Conservation (phyloP, 805 yeast genomes). For the Metschnikowia kunwiensis region DNA sequence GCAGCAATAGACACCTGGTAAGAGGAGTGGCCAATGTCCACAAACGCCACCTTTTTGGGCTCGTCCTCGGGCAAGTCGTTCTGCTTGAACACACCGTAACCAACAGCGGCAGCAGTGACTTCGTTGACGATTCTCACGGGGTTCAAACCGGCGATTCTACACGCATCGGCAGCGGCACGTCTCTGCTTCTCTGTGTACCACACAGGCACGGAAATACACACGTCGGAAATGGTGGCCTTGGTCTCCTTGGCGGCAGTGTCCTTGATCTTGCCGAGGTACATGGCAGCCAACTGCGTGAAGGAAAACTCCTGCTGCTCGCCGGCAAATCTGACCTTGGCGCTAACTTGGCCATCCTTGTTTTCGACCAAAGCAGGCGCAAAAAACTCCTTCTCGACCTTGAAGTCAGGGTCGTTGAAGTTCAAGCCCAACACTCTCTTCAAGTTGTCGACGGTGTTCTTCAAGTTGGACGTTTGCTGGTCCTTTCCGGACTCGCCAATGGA, state of each 20-base stretch:
- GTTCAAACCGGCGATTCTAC: constrained; percentile 92
- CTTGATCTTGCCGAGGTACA: constrained; percentile 91
- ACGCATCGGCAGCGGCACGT: constrained; percentile 93
- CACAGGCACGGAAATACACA: constrained; percentile 91
- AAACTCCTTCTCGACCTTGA: constrained; percentile 68
- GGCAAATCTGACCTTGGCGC: constrained; percentile 79
- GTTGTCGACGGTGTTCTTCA: constrained; percentile 94
- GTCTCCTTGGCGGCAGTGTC: constrained; percentile 77
- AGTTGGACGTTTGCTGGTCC: constrained; percentile 93
- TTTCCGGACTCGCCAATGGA: constrained; percentile 93
- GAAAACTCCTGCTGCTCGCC: constrained; percentile 78
- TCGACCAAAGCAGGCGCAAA: constrained; percentile 71
- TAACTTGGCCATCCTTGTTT: constrained; percentile 68
- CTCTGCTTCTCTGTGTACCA: constrained; percentile 98
- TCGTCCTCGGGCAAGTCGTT: constrained; percentile 93
- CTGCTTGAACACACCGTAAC: constrained; percentile 96
- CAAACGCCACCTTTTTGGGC: constrained; percentile 84
- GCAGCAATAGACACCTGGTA: constrained; percentile 87
- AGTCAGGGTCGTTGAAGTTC: constrained; percentile 69
- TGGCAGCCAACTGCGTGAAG: constrained; percentile 88
- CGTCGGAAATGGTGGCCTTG: constrained; percentile 77
- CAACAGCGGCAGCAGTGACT: constrained; percentile 97
- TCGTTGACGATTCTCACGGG: constrained; percentile 98
- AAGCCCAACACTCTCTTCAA: constrained; percentile 91
- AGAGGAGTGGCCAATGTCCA: constrained; percentile 96